Evolutionary conservation across 148 eudicot species (phyloP).

Genomic region (Chenopodium suecicum): DNA sequence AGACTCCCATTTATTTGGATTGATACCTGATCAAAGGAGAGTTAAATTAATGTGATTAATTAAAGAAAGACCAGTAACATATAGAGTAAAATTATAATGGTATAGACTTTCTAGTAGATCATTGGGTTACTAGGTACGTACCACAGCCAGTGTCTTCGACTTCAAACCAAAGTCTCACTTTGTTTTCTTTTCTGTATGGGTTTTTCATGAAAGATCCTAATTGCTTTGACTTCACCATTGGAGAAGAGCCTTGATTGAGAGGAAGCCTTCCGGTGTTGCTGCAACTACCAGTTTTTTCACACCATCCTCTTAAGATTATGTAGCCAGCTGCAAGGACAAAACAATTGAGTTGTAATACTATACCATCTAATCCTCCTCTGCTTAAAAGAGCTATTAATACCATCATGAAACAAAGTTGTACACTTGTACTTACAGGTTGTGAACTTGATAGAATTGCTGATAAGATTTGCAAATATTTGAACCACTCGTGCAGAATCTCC

Average conservation of each 20-base stretch:
- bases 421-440: constrained; percentile 65
- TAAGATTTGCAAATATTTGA: constrained; percentile 93
- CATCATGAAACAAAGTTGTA: constrained; percentile 13
- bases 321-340: constrained; percentile 68
- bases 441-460: constrained; percentile 94
- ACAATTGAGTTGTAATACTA: neutral
- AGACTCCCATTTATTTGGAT: constrained; percentile 92
- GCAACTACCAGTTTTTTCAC: constrained; percentile 47
- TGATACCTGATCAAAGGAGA: constrained; percentile 57
- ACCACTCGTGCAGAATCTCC: constrained; percentile 95
- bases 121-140: constrained; percentile 27
- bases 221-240: constrained; percentile 26
- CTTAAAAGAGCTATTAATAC: neutral
- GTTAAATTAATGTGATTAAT: neutral
- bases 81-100: neutral
- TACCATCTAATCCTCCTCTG: neutral
- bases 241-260: constrained; percentile 25
- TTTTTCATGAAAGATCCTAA: constrained; percentile 35
- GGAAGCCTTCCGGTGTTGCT: constrained; percentile 28
- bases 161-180: constrained; percentile 81
- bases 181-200: constrained; percentile 50
- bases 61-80: neutral
- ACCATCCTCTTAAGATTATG: constrained; percentile 89
- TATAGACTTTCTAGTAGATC: neutral
- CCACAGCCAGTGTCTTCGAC: constrained; percentile 97